Evolutionary conservation across 352 stramenopile genomes (phyloP), one percentile per base, ranked within the genome.

Genomic region (Pythium pyrilobum): DNA sequence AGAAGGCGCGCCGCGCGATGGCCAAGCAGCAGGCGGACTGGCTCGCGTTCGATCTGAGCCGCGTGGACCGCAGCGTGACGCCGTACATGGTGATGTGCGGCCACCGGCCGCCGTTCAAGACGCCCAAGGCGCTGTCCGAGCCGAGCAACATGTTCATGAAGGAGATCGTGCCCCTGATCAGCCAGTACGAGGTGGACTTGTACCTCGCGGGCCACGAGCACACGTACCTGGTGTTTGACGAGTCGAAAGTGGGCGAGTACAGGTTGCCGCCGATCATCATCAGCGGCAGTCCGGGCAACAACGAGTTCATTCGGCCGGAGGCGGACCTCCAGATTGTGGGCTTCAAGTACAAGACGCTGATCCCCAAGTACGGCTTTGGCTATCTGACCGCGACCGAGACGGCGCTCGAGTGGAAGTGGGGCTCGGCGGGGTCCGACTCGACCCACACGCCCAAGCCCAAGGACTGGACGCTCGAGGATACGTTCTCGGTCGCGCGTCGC

Each of bases 51-150:
- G 81, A 89, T 52, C 55, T 91, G 3, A 88, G 74, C 55, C 74
- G 67, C 38, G 74, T 87, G 5, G 69, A 87, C 42, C 81, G 77
- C 27, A 55, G 51, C 0, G 37, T 66, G 60, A 91, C 77, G 18
- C 77, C 81, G 8, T 91, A 76, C 52, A 64, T 91, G n/a, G 69
- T 91, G 10, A 48, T 91, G n/a, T 85, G 77, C 13, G 74, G 74
- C 15, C 81, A 91, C 38, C 77, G 81, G 10, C 76, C 77, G 27
- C 81, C 77, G 8, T 87, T 87, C 60, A 85, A 89, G 61, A 87
- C 77, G 3, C 77, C 81, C 0, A 62, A 66, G 24, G 61, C 55
- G 10, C 59, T 89, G 15, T 71, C 47, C 10, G 38, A 37, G 1
- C 25, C 66, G 4, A 61, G 65, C 23, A 89, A 91, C 45, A 67